Conservation (phyloP, 148 eudicot species). For the Cornus suecica region DNA sequence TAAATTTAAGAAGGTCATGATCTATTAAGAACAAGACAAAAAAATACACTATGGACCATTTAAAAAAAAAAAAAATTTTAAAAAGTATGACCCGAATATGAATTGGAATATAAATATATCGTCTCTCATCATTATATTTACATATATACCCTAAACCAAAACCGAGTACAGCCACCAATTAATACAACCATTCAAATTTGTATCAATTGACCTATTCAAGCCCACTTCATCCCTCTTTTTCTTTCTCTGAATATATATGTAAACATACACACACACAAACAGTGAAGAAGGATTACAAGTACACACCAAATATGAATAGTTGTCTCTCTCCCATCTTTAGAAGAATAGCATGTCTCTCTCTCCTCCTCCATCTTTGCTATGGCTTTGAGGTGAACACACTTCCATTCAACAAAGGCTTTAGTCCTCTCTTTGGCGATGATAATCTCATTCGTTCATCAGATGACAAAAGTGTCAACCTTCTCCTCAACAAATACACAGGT, state of each 20-base stretch:
- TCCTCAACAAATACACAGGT: conserved; percentile 52
- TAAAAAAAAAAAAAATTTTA: too few species aligned
- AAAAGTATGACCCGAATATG: too few species aligned
- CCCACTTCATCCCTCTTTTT: conserved; percentile 1
- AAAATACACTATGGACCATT: too few species aligned
- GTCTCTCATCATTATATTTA: background rate
- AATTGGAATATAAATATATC: background rate
- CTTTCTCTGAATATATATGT: background rate
- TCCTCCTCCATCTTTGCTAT: conserved; percentile 19
- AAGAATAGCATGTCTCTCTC: conserved; percentile 10
- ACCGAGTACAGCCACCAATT: background rate
- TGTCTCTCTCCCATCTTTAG: conserved; percentile 13
- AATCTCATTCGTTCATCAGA: conserved; percentile 38
- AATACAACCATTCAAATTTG: background rate
- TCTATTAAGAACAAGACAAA: too few species aligned
- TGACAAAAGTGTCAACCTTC: conserved; percentile 37
- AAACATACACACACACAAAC: background rate
- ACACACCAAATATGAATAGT: conserved; percentile 3
- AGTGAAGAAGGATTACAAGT: background rate
- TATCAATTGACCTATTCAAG: too few species aligned
- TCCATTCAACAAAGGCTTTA: conserved; percentile 36
- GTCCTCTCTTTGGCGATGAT: conserved; percentile 37
- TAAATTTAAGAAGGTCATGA: too few species aligned
- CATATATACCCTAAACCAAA: conserved; percentile 13
- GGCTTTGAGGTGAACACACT: conserved; percentile 21